Evolutionary conservation across 495 filamentous ascomycete species (phyloP).

Genomic region (Aspergillus avenaceus): DNA sequence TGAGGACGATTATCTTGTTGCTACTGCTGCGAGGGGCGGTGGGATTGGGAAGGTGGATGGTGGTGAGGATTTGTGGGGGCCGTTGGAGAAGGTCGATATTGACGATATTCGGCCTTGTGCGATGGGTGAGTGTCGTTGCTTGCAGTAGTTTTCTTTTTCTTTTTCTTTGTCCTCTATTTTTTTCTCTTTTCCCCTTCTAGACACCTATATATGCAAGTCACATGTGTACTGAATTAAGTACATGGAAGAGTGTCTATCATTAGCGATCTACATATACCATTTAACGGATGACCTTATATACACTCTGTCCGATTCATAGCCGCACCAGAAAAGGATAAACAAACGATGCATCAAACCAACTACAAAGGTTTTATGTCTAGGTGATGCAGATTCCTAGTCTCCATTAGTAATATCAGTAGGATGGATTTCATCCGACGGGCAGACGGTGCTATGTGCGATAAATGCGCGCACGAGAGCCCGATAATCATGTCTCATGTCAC

Average conservation of each 20-base stretch:
- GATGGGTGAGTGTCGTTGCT: slow-evolving; percentile 21
- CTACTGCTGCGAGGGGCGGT: slow-evolving; percentile 42
- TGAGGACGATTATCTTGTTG: slow-evolving; percentile 60
- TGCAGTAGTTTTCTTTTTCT: no score
- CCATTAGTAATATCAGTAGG: no score
- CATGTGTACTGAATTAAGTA: no score
- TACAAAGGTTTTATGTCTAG: neutral
- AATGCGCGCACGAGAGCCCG: neutral
- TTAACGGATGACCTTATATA: slow-evolving; percentile 3
- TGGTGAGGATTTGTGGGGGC: slow-evolving; percentile 11
- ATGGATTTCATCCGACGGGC: no score
- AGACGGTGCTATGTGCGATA: neutral
- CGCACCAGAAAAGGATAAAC: neutral
- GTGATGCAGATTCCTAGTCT: neutral
- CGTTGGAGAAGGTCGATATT: slow-evolving; percentile 25
- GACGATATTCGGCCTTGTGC: slow-evolving; percentile 32
- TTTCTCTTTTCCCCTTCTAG: no score
- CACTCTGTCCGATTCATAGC: slow-evolving; percentile 2
- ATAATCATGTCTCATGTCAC: neutral
- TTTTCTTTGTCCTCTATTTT: no score
- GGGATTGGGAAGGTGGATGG: slow-evolving; percentile 20
- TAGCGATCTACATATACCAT: neutral
- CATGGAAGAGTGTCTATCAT: no score
- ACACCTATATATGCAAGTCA: no score
- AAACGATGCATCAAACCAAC: neutral